Evolutionary conservation across 768 basidiomycete species (phyloP), one percentile per base, ranked within the genome.

Genomic region (Xerocomus brunneocitrinus): DNA sequence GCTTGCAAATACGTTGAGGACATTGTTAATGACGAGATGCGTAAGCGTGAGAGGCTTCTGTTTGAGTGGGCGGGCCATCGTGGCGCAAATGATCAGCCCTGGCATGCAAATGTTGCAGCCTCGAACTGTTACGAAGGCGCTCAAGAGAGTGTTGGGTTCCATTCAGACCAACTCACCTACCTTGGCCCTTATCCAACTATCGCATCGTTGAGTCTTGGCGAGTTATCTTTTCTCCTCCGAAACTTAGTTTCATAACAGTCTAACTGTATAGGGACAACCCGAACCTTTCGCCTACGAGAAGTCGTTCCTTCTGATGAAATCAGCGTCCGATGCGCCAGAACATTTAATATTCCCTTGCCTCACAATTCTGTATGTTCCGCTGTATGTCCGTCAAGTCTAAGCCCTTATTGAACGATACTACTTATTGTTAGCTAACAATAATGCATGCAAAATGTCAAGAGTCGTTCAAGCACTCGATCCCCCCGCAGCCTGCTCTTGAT

Each of bases 401-500:
- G 22, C 14, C 28, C 5, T 46, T 32, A 42, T 50, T 39, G 30
- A 46, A 5, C 6, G 13, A 9, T 31, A 9, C 8, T 6, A 14
- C 2, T 35, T 38, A 47, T 55, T 39, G 19, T 52, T 25, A 91
- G 89, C 74, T 92, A 34, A 78, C 78, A n/a, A 89, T 92, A 52
- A 92, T 92, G 90, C 91, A 92, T 59, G 87, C 89, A 2, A 81
- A 83, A 14, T 86, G 85, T 54, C 90, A 92, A 73, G 90, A 92
- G 63, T 75, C 73, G 38, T 92, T 87, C 71, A 92, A 92, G 61
- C 89, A 91, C 58, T 78, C 82, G 4, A 78, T 91, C 16, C 89
- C 87, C 19, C 85, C 89, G 1, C 87, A 89, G 56, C 66, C 74
- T 10, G 72, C 79, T 2, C 77, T 92, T 38, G 90, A 92, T 62